Percentiles rank a stretch among this genome's conserved stretches.
phyloP scores from a whole-genome alignment of 768 basidiomycete genomes.

The Mycena latifolia region DNA sequence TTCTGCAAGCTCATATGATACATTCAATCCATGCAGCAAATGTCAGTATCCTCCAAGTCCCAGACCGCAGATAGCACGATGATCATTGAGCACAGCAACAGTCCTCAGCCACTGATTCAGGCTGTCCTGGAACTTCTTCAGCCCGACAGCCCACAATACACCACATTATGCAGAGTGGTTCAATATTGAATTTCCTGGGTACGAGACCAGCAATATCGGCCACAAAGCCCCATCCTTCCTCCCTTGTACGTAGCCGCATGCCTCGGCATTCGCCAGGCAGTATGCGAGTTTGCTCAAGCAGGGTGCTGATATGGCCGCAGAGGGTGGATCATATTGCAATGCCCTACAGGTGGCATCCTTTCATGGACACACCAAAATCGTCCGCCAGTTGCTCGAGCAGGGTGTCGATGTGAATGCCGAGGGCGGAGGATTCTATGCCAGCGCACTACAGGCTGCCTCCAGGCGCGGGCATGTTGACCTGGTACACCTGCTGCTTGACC shows the following conservation, averaged over 20 bases:
- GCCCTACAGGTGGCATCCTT: neutral
- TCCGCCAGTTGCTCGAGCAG: no score
- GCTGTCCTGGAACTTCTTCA: neutral
- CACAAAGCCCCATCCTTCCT: neutral
- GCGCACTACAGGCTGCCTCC: no score
- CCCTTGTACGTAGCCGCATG: neutral
- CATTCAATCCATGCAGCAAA: neutral
- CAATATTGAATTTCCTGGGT: neutral
- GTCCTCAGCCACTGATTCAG: neutral
- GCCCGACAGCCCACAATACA: neutral
- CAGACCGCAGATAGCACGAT: no score
- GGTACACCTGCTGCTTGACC: no score
- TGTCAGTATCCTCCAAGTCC: neutral
- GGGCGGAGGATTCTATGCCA: no score
- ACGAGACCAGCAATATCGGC: no score
- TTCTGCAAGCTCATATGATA: neutral
- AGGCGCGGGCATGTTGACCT: no score
- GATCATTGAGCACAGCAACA: neutral
- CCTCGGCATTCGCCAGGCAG: neutral
- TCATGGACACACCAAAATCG: no score
- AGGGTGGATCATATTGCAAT: neutral
- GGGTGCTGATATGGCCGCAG: neutral
- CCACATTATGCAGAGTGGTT: neutral
- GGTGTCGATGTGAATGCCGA: no score
- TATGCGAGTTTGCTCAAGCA: slow-evolving; percentile 1